These are phyloP conservation scores for Myxozyma udenii DNA, from an alignment of 805 yeast species.

Conservation along the genomic window DNA sequence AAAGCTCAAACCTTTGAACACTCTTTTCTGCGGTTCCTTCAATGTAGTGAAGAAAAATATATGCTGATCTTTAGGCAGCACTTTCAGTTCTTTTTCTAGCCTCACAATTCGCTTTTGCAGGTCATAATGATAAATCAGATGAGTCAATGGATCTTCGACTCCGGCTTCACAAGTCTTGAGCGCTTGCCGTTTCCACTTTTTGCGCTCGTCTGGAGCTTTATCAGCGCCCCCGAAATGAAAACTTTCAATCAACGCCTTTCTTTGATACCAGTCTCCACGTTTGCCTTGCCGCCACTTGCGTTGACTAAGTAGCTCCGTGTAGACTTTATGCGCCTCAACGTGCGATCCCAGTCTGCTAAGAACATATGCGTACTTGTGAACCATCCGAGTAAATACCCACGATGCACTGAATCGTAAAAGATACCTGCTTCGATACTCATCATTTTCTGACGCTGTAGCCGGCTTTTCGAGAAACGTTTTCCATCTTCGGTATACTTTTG, in stretches of 20 bases:
- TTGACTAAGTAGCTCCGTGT: conserved; percentile 20
- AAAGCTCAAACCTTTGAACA: conserved; percentile 12
- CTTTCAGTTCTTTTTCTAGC: conserved; percentile 22
- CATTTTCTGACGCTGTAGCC: neutral
- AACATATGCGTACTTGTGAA: conserved; percentile 23
- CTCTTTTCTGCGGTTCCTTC: conserved; percentile 11
- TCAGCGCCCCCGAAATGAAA: conserved; percentile 10
- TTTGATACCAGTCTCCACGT: conserved; percentile 30
- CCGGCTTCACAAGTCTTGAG: conserved; percentile 25
- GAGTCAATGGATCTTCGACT: conserved; percentile 28
- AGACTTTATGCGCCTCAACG: conserved; percentile 15
- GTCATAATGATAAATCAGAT: conserved; percentile 26
- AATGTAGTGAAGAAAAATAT: conserved; percentile 16
- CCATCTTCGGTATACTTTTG: conserved; percentile 15
- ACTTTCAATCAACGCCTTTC: conserved; percentile 28
- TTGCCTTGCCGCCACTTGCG: conserved; percentile 22
- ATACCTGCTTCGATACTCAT: conserved; percentile 17
- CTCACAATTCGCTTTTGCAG: conserved; percentile 26
- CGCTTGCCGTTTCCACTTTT: conserved; percentile 23
- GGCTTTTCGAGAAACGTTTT: neutral
- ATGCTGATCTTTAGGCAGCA: conserved; percentile 18
- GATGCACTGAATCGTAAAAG: conserved; percentile 26
- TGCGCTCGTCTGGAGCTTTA: conserved; percentile 3
- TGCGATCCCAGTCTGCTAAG: conserved; percentile 12
- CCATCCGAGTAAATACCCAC: conserved; percentile 23